Evolutionary conservation across 495 filamentous ascomycete genomes (phyloP), one percentile per base, ranked within the genome.

Genomic region (Elasticomyces elasticus): DNA sequence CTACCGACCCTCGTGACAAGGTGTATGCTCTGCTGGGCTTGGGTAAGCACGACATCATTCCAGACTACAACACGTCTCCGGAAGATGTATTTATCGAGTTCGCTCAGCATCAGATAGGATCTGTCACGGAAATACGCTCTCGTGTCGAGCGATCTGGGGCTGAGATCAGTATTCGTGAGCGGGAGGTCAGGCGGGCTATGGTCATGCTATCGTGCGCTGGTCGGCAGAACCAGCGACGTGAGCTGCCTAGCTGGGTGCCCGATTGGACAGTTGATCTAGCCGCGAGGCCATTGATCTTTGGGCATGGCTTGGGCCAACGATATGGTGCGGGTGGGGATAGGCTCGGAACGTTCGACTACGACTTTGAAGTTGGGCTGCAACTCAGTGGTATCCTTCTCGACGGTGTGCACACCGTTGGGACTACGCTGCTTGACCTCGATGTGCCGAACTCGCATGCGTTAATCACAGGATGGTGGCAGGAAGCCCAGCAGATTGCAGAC

Each of bases 1-100:
- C 59, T 3, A 59, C 59, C 1, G 55, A 62, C 44, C 59, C 59
- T 22, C 42, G 59, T 15, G 59, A 62, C 46, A 62, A 62, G 20
- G 37, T 62, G 10, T 62, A 59, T 24, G 59, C 55, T 5, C 41
- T 62, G 5, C 50, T 62, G 12, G 59, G 55, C 2, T 33, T 62
- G 26, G 45, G 58, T 0, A 48, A 52, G 48, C 58, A 61, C 28
- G 49, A 61, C 7, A 56, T 61, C 49, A 30, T 46, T 30, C 58
- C 58, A 1, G 58, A 61, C 42, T 61, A 61, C 52, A n/a, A 33
- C 0, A 48, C 24, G 9, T 52, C 52, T 3, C 40, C 54, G 3
- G 40, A 52, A 22, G 15, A n/a, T 12, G 49, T 61, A 15, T 61
- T 52, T 23, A 49, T 47, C 6, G 53, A 61, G 13, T 56, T 61